A percentile compares a stretch with the other conserved stretches of the same genome.
Conservation (phyloP, 257 asterid genomes). For the Salvia splendens region DNA sequence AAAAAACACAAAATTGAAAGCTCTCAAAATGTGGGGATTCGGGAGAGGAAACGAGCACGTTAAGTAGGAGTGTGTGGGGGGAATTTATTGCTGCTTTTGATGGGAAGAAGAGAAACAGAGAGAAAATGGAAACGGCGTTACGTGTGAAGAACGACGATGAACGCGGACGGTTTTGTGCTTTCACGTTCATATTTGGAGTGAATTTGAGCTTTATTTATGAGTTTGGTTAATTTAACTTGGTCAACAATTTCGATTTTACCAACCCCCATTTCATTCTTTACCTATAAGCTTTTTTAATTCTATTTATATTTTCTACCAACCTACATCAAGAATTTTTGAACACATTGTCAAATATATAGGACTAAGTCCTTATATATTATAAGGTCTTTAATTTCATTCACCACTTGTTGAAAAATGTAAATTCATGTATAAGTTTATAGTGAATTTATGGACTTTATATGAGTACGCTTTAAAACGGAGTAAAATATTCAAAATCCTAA, state of each 20-base stretch:
- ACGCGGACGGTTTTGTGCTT: conserved; percentile 47
- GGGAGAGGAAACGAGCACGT: conserved; percentile 26
- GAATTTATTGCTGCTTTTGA: too few relatives aligned
- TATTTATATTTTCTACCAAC: too few relatives aligned
- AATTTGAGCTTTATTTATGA: conserved; percentile 31
- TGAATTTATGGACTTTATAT: too few relatives aligned
- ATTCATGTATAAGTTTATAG: too few relatives aligned
- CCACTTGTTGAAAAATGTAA: too few relatives aligned
- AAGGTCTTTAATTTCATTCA: too few relatives aligned
- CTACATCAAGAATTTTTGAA: too few relatives aligned
- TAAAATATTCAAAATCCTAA: too few relatives aligned
- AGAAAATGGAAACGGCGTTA: conserved; percentile 22
- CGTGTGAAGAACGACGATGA: conserved; percentile 28
- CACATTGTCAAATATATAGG: too few relatives aligned
- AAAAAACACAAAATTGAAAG: too few relatives aligned
- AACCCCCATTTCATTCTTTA: neutral
- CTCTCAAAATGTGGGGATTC: neutral
- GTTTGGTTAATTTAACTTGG: neutral
- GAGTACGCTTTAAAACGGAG: too few relatives aligned
- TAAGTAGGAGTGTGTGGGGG: conserved; percentile 22
- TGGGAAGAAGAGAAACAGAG: neutral
- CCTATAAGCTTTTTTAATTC: neutral
- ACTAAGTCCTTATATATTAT: too few relatives aligned
- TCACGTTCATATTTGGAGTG: conserved; percentile 42
- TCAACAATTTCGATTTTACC: neutral